Evolutionary conservation across 164 flowering plant species (phyloP), one percentile per base, ranked within the genome.

Genomic region (Euptelea pleiosperma): DNA sequence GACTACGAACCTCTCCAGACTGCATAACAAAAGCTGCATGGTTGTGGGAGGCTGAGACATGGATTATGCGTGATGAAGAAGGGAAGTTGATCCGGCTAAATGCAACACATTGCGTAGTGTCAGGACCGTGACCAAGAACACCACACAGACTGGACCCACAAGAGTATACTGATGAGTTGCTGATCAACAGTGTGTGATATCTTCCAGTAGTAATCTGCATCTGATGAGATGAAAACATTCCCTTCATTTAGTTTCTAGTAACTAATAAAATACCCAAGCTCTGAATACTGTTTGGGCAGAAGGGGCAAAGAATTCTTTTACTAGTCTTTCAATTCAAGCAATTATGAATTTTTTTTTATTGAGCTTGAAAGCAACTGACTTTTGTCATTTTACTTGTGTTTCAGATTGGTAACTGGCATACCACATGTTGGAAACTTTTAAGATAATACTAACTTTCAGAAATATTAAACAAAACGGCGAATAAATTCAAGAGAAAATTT

Each of bases 91-190:
- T 79, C 43, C 71, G 72, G 34, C 78, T 77, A 66, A 92, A 87
- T 66, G 84, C 72, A 50, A 70, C 88, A 77, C 90, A 79, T 52
- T 82, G 94, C 18, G 88, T 92, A 55, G 79, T 78, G 50, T 82
- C 88, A 5, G 91, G 72, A 58, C 96, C 95, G 64, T 87, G 98
- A 65, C 96, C 98, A 63, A 92, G 96, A 64, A 89, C 96, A 57
- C 98, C 98, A 61, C 87, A 84, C 49, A 89, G 70, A 71, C 82
- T 85, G 39, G 98, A 89, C 61, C 98, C 98, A 75, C 98, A 92
- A 49, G 96, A 87, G 74, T 85, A 92, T 2, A 78, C 85, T 26
- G 81, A 73, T 31, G 86, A 81, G 56, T 75, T 71, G 48, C 72
- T 72, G 60, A 84, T 73, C 67, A 92, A 72, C 65, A 92, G 73